Evolutionary conservation across 257 asterid genomes (phyloP).

Genomic region (Scutellaria galericulata): DNA sequence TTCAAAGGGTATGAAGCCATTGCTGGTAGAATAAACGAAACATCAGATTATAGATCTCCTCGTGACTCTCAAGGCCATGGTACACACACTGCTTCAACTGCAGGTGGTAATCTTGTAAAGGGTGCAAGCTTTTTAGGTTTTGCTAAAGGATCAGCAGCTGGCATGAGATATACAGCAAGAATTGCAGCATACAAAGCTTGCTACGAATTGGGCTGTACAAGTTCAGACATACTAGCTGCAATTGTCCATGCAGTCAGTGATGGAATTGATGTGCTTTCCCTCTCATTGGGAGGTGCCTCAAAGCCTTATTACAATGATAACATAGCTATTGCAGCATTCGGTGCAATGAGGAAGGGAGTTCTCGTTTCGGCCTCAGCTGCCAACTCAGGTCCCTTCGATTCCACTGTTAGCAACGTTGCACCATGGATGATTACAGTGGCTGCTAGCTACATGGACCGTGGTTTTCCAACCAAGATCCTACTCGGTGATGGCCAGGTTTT

Average conservation of each 20-base stretch:
- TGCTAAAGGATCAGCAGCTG: conserved; percentile 70
- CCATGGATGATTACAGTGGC: conserved; percentile 88
- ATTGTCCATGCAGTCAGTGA: conserved; percentile 69
- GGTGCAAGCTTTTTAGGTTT: conserved; percentile 57
- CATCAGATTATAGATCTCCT: conserved; percentile 60
- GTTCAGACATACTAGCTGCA: conserved; percentile 71
- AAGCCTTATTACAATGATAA: conserved; percentile 53
- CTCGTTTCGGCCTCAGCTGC: conserved; percentile 68
- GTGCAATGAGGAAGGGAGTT: conserved; percentile 62
- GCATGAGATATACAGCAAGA: conserved; percentile 63
- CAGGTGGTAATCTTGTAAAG: conserved; percentile 59
- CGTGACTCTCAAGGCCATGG: conserved; percentile 82
- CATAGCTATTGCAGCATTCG: conserved; percentile 70
- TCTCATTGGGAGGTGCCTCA: conserved; percentile 63
- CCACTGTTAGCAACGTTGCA: conserved; percentile 60
- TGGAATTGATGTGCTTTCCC: conserved; percentile 70
- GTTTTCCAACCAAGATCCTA: conserved; percentile 49
- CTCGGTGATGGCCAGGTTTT: conserved; percentile 58
- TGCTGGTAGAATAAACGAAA: conserved; percentile 59
- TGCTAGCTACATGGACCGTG: conserved; percentile 68
- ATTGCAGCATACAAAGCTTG: conserved; percentile 80
- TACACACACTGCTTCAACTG: conserved; percentile 75
- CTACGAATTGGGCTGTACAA: conserved; percentile 56
- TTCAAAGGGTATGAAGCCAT: conserved; percentile 65
- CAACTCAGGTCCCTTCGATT: conserved; percentile 62